Evolutionary conservation across 306 rosid genomes (phyloP).

Genomic region (Erythrophleum fordii): DNA sequence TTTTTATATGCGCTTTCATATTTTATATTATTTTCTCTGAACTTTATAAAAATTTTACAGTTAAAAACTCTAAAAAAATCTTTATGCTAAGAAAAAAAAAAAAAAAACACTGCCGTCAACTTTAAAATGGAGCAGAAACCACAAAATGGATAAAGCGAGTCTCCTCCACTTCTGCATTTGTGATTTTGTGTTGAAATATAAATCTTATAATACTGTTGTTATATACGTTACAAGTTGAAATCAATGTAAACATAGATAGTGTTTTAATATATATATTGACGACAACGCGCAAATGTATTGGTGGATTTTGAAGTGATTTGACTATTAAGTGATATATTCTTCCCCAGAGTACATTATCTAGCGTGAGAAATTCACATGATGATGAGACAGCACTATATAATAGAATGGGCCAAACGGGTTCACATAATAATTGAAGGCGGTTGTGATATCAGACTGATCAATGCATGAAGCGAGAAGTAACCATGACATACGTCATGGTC

Average conservation of each 20-base stretch:
- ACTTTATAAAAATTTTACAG: too few relatives aligned
- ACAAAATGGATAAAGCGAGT: neutral
- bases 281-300: neutral
- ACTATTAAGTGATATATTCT: neutral
- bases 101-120: neutral
- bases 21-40: too few relatives aligned
- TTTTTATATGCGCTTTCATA: too few relatives aligned
- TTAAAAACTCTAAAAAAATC: too few relatives aligned
- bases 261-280: neutral
- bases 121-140: neutral
- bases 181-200: neutral
- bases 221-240: neutral
- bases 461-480: conserved; percentile 15
- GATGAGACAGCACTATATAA: neutral
- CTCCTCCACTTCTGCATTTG: neutral
- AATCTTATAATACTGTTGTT: neutral
- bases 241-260: too few relatives aligned
- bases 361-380: neutral
- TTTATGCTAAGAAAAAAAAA: too few relatives aligned
- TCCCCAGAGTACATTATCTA: neutral
- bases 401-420: neutral
- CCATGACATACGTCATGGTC: too few relatives aligned
- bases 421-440: neutral
- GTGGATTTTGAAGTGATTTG: neutral
- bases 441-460: conserved; percentile 21